These are phyloP conservation scores for Myxozyma sirexii DNA, from an alignment of 805 yeast species.

Conservation along the genomic window DNA sequence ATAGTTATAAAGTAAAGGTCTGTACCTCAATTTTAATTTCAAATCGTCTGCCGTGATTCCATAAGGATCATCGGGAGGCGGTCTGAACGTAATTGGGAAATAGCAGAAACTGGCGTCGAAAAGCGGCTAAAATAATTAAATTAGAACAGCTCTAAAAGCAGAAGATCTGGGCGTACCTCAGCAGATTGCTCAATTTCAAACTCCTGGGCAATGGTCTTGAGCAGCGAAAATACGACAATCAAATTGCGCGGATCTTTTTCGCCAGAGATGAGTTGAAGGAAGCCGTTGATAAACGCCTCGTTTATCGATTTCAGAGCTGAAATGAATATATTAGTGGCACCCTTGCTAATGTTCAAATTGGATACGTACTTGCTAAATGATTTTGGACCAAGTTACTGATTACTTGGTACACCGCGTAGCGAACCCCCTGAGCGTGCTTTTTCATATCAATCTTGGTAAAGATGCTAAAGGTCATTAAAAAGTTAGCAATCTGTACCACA, in stretches of 20 bases:
- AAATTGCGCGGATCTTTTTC: slow-evolving; percentile 95
- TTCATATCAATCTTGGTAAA: slow-evolving; percentile 40
- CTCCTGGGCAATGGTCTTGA: slow-evolving; percentile 49
- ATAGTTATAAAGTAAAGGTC: background rate
- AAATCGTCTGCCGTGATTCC: slow-evolving; percentile 75
- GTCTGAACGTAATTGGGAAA: slow-evolving; percentile 89
- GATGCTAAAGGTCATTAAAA: background rate
- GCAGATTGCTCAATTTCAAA: slow-evolving; percentile 45
- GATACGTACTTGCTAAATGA: slow-evolving; percentile 10
- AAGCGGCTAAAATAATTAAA: slow-evolving; percentile 48
- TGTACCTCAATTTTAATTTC: slow-evolving; percentile 52
- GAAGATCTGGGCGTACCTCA: slow-evolving; percentile 7
- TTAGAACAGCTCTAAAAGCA: background rate
- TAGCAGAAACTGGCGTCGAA: slow-evolving; percentile 92
- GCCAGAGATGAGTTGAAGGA: slow-evolving; percentile 71
- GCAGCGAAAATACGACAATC: slow-evolving; percentile 65
- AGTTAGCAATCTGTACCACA: background rate
- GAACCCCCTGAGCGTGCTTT: slow-evolving; percentile 40
- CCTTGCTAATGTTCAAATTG: background rate
- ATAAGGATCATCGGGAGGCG: slow-evolving; percentile 85
- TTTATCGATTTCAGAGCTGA: slow-evolving; percentile 37
- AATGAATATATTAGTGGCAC: background rate
- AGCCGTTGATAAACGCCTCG: slow-evolving; percentile 56
- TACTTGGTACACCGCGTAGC: slow-evolving; percentile 61
- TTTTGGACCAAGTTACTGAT: slow-evolving; percentile 39